Evolutionary conservation across 2,329 filamentous ascomycete species (phyloP).

Genomic region (Penicillium decumbens): DNA sequence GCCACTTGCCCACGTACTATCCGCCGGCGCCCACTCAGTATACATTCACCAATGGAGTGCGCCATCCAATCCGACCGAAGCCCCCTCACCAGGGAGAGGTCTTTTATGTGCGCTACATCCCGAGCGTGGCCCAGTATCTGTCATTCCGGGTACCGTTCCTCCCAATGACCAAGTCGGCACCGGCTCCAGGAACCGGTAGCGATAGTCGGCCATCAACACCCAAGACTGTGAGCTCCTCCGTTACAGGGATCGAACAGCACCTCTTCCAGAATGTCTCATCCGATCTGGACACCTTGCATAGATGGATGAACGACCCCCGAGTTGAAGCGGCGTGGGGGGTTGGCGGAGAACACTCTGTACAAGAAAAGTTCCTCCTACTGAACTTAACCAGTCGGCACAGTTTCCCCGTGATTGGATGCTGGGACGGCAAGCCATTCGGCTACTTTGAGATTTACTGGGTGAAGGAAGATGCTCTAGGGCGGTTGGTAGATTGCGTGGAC

Average conservation of each 20-base stretch:
- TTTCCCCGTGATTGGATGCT: constrained; percentile 87
- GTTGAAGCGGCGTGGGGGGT: constrained; percentile 81
- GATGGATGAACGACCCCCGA: constrained; percentile 83
- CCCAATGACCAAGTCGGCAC: constrained; percentile 44
- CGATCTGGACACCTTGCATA: constrained; percentile 67
- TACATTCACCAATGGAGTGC: constrained; percentile 68
- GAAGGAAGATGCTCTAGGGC: constrained; percentile 78
- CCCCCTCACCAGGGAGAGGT: constrained; percentile 84
- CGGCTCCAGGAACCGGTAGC: constrained; percentile 45
- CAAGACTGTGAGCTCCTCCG: constrained; percentile 29
- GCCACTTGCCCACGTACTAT: constrained; percentile 85
- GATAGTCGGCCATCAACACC: constrained; percentile 23
- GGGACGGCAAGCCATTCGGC: constrained; percentile 91
- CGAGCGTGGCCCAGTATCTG: constrained; percentile 75
- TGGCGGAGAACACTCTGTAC: constrained; percentile 52
- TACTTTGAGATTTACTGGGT: constrained; percentile 99
- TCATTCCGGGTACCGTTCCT: constrained; percentile 77
- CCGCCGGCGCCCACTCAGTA: constrained; percentile 80
- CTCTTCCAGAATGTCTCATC: constrained; percentile 41
- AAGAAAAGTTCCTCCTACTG: constrained; percentile 63
- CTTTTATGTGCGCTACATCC: constrained; percentile 84
- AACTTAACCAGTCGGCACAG: constrained; percentile 66
- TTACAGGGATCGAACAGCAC: constrained; percentile 43
- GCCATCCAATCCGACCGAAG: constrained; percentile 82
- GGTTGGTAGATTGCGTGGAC: constrained; percentile 59